phyloP scores from a whole-genome alignment of 2,329 filamentous ascomycete genomes.

The Diaporthe sp. region DNA sequence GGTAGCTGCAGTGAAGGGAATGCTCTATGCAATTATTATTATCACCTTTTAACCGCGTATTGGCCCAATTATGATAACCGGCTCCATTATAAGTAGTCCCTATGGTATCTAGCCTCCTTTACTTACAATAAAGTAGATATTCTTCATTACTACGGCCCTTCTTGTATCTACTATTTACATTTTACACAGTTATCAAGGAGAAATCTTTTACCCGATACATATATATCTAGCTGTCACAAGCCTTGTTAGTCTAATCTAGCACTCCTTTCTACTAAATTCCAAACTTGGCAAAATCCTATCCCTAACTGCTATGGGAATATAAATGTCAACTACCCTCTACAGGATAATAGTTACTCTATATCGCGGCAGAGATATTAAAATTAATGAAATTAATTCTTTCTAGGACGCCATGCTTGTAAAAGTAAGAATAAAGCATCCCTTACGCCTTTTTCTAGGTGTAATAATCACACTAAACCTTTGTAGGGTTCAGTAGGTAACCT shows the following conservation, averaged over 20 bases:
- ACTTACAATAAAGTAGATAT: neutral
- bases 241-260: neutral
- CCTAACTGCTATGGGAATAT: neutral
- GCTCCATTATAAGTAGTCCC: neutral
- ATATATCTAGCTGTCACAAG: neutral
- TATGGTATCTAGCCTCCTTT: neutral
- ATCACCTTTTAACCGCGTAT: neutral
- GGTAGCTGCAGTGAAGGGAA: neutral
- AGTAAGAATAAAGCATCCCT: neutral
- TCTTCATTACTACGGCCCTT: neutral
- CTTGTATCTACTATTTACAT: neutral
- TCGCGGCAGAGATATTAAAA: neutral
- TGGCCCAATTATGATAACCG: neutral
- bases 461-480: too few relatives aligned
- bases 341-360: neutral
- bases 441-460: neutral
- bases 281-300: neutral
- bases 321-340: neutral
- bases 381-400: neutral
- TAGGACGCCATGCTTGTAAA: neutral
- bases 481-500: too few relatives aligned
- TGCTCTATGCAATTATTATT: neutral
- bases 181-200: neutral
- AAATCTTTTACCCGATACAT: neutral
- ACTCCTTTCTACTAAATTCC: neutral